Base-by-base conservation (phyloP, 2,329 filamentous ascomycete genomes). In the Phaeoacremonium minimum region DNA sequence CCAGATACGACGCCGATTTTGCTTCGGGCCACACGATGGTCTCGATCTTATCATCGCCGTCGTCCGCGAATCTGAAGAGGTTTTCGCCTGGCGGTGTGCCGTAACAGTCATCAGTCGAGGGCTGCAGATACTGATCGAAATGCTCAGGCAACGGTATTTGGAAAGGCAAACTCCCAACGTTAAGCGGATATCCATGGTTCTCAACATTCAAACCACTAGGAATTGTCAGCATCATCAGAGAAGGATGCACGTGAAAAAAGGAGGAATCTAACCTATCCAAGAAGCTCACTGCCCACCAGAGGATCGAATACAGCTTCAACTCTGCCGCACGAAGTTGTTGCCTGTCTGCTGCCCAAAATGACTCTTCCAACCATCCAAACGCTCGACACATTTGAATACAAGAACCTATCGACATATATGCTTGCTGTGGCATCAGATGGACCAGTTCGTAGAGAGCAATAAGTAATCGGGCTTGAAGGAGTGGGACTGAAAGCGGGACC, bases 231-330 rank as follows among this genome's bases (percentile, higher is more conserved):
- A 16, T n/a, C 18, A 28, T 3, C 13, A 12, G 22, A 19, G 7
- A 6, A 9, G 15, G 4, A 30, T 12, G 32, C 13, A 8, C 4
- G 15, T 30, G 9, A 15, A 13, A 18, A n/a, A 42, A 41, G 14
- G 8, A 36, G 26, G 7, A 7, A 15, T n/a, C 50, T 44, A 37
- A 54, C 52, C 49, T 49, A 38, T 56, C 53, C 28, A 56, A 18
- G 43, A 51, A 51, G 9, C 53, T 48, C 28, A 53, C 49, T 2
- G 53, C 46, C 52, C 52, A 56, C 52, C 51, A 56, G 20, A 55
- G 35, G 32, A 53, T 49, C 7, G 52, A 56, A 37, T 36, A 52
- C 19, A 49, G 38, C 40, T 55, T 53, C 32, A 55, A 34, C 30
- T 50, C 45, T 13, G 34, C 46, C 14, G 50, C 41, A 31, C 33